Evolutionary conservation across 257 asterid genomes (phyloP).

Genomic region (Plantago elongata): DNA sequence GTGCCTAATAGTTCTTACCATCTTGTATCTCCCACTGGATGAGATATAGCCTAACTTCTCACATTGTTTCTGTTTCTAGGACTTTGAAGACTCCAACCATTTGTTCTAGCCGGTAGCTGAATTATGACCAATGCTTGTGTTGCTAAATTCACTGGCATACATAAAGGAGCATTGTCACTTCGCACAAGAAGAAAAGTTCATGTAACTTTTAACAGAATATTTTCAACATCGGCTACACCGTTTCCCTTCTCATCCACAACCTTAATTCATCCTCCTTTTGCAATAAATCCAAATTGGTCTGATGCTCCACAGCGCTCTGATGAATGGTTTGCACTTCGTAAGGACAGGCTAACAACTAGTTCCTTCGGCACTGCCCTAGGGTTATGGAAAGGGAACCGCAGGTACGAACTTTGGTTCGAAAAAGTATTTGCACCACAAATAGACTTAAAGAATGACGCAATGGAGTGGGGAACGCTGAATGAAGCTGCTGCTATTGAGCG

Average conservation of each 20-base stretch:
- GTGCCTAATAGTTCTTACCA: background rate
- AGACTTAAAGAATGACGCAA: conserved; percentile 43
- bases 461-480: conserved; percentile 92
- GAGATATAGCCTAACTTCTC: background rate
- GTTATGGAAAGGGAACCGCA: conserved; percentile 85
- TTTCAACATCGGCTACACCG: conserved; percentile 55
- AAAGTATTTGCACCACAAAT: conserved; percentile 48
- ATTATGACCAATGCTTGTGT: conserved; percentile 61
- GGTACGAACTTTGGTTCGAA: conserved; percentile 83
- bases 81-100: background rate
- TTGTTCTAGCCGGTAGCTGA: conserved; percentile 18
- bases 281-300: conserved; percentile 46
- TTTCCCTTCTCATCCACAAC: conserved; percentile 30
- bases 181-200: conserved; percentile 35
- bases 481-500: conserved; percentile 78
- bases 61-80: conserved; percentile 4
- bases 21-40: background rate
- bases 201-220: conserved; percentile 35
- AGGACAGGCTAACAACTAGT: conserved; percentile 86
- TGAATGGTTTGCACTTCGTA: conserved; percentile 95
- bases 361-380: conserved; percentile 93
- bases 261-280: conserved; percentile 31
- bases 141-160: conserved; percentile 45
- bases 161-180: conserved; percentile 46
- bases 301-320: conserved; percentile 83